Evolutionary conservation across 495 filamentous ascomycete genomes (phyloP).

Genomic region (Xylaria venustula): DNA sequence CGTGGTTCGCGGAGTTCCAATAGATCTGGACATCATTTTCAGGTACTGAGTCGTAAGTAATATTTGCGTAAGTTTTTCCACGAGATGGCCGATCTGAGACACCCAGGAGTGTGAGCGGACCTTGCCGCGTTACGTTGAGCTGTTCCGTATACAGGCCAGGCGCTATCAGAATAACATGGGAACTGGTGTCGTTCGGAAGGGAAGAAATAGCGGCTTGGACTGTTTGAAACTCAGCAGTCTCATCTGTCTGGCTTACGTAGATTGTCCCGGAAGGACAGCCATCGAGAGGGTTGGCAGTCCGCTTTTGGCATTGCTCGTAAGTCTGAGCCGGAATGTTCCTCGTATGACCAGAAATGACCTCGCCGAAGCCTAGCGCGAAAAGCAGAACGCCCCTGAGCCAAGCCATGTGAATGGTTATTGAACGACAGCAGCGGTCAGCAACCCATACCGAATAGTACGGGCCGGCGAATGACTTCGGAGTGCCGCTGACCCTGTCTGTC

Average conservation of each 20-base stretch:
- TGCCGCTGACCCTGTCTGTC: neutral
- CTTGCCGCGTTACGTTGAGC: slow-evolving; percentile 58
- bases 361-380: neutral
- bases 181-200: slow-evolving; percentile 49
- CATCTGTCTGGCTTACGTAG: slow-evolving; percentile 40
- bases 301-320: slow-evolving; percentile 19
- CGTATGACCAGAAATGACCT: neutral
- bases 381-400: neutral
- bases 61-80: slow-evolving; percentile 48
- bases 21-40: slow-evolving; percentile 23
- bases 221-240: slow-evolving; percentile 42
- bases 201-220: slow-evolving; percentile 55
- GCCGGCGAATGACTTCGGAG: neutral
- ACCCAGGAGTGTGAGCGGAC: slow-evolving; percentile 55
- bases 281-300: slow-evolving; percentile 31
- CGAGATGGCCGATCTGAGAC: slow-evolving; percentile 44
- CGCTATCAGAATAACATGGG: slow-evolving; percentile 54
- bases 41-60: slow-evolving; percentile 34
- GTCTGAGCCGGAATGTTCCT: slow-evolving; percentile 23
- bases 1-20: slow-evolving; percentile 42
- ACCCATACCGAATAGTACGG: neutral
- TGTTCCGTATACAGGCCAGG: slow-evolving; percentile 58
- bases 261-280: slow-evolving; percentile 51
- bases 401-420: neutral
- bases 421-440: neutral